A percentile compares a stretch with the other conserved stretches of the same genome.
Conservation (phyloP, 306 rosid genomes). For the Lupinus albus region DNA sequence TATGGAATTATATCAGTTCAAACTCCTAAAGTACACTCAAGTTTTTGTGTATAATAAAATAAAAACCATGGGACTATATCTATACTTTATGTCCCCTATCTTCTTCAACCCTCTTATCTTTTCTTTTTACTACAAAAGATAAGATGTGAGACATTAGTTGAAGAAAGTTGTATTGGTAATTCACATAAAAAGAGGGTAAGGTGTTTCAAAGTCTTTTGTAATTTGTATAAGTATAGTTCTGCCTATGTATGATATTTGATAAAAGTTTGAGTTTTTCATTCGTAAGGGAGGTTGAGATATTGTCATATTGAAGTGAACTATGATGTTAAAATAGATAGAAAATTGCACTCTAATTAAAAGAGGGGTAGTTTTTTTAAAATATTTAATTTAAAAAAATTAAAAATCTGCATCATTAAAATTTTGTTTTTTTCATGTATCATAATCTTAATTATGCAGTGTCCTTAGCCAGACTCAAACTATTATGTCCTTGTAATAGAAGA, state of each 20-base stretch:
- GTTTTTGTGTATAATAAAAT: too few species aligned
- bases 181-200: not conserved
- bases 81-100: not conserved
- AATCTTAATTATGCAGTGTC: too few species aligned
- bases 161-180: conserved; percentile 24
- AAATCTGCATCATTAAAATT: too few species aligned
- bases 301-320: not conserved
- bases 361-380: too few species aligned
- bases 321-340: not conserved
- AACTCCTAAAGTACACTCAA: too few species aligned
- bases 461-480: too few species aligned
- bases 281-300: not conserved
- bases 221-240: not conserved
- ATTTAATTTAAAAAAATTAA: too few species aligned
- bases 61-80: not conserved
- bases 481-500: not conserved
- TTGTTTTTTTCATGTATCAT: too few species aligned
- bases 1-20: not conserved
- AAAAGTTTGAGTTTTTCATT: not conserved
- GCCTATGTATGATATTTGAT: conserved; percentile 6
- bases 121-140: not conserved
- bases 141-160: conserved; percentile 6
- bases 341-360: too few species aligned
- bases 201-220: conserved; percentile 14
- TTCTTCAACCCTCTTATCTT: not conserved